Evolutionary conservation across 2,329 filamentous ascomycete genomes (phyloP).

Genomic region (Penicillium sp.): DNA sequence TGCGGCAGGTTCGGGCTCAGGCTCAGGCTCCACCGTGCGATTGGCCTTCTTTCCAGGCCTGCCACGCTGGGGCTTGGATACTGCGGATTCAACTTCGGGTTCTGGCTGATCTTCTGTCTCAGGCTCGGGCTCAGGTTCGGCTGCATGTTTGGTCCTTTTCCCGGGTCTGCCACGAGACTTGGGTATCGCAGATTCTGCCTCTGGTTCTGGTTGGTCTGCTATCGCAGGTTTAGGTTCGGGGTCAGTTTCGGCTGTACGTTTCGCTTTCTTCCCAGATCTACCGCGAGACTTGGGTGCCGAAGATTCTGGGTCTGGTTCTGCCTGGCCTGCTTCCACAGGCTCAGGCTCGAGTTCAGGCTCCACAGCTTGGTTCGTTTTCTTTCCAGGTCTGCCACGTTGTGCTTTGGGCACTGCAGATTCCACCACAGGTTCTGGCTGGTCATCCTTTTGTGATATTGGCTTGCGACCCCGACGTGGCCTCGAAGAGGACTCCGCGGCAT

Average conservation of each 20-base stretch:
- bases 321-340: background rate
- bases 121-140: constrained; percentile 8
- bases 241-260: constrained; percentile 1
- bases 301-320: constrained; percentile 1
- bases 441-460: constrained; percentile 8
- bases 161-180: constrained; percentile 2
- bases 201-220: background rate
- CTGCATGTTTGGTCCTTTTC: constrained; percentile 7
- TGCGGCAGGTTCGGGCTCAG: background rate
- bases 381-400: constrained; percentile 8
- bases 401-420: constrained; percentile 9
- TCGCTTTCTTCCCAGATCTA: constrained; percentile 10
- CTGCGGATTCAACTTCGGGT: constrained; percentile 1
- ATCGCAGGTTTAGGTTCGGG: background rate
- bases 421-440: constrained; percentile 1
- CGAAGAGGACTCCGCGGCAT: background rate
- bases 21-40: constrained; percentile 2
- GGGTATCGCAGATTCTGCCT: constrained; percentile 1
- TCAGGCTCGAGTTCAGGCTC: constrained; percentile 10
- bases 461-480: constrained; percentile 6
- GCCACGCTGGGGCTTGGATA: constrained; percentile 1
- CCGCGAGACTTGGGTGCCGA: constrained; percentile 1
- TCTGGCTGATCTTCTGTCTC: constrained; percentile 1
- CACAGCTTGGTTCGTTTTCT: background rate
- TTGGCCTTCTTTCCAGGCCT: constrained; percentile 8